Evolutionary conservation across 2,329 filamentous ascomycete genomes (phyloP).

Genomic region (Claviceps monticola): DNA sequence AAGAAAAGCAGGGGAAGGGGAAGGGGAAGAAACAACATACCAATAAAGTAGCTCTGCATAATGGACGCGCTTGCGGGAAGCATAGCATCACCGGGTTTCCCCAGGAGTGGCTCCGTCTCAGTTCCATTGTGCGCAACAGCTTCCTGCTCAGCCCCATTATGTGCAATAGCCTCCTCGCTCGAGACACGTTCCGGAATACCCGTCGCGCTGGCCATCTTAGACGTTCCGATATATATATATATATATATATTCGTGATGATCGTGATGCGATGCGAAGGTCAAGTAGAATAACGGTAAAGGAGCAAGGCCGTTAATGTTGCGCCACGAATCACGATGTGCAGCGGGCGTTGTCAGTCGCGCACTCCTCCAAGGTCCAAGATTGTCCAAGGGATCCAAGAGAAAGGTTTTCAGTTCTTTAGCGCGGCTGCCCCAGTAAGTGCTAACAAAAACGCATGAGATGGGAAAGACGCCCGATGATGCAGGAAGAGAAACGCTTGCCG

Average conservation of each 20-base stretch:
- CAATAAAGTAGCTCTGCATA: conserved; percentile 57
- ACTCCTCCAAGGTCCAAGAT: not conserved
- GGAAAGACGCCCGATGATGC: not conserved
- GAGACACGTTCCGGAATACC: conserved; percentile 42
- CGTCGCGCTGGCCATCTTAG: conserved; percentile 52
- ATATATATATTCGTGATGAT: not conserved
- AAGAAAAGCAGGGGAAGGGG: not conserved
- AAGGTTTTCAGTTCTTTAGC: not conserved
- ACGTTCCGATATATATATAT: not conserved
- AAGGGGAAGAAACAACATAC: conserved; percentile 27
- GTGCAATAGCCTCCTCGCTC: conserved; percentile 9
- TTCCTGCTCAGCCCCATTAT: no score
- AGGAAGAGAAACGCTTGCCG: not conserved
- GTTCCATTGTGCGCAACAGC: conserved; percentile 10
- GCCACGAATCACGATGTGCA: not conserved
- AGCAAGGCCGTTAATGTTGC: no score
- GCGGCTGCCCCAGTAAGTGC: not conserved
- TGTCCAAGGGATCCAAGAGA: not conserved
- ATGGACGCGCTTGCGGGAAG: conserved; percentile 53
- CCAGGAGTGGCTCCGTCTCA: conserved; percentile 31
- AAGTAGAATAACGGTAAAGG: no score
- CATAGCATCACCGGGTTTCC: conserved; percentile 54
- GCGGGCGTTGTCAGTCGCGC: not conserved
- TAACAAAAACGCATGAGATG: not conserved
- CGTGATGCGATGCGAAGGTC: no score